Evolutionary conservation across 2,329 filamentous ascomycete species (phyloP).

Genomic region (Dryadomyces quercus-mongolicae): DNA sequence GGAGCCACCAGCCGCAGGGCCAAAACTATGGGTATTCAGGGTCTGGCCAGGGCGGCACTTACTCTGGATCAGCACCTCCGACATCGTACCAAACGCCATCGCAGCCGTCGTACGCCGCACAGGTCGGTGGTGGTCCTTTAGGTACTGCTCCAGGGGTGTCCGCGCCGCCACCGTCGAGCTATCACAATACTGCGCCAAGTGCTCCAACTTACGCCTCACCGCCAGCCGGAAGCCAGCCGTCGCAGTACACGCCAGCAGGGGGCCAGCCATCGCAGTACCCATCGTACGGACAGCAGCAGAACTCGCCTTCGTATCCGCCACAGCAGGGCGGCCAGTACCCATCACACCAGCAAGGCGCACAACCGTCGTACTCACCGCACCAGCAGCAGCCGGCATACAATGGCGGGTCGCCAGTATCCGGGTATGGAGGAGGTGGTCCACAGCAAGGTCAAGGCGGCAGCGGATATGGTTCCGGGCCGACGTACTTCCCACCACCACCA

Average conservation of each 20-base stretch:
- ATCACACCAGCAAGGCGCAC: background rate
- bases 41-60: conserved; percentile 39
- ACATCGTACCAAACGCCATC: conserved; percentile 38
- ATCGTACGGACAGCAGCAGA: conserved; percentile 1
- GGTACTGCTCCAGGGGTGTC: background rate
- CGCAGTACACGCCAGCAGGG: background rate
- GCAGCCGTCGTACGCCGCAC: conserved; percentile 12
- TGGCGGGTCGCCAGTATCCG: background rate
- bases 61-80: conserved; percentile 52
- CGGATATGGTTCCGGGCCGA: background rate
- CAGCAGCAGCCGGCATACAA: background rate
- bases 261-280: background rate
- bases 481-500: background rate
- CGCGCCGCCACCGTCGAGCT: background rate
- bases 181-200: background rate
- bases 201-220: background rate
- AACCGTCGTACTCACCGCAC: background rate
- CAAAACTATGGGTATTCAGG: conserved; percentile 51
- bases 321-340: background rate
- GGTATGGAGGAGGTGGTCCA: too few species aligned
- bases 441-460: background rate
- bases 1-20: conserved; percentile 24
- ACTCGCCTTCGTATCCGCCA: background rate
- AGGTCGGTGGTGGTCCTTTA: background rate
- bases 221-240: background rate